Evolutionary conservation across 768 basidiomycete genomes (phyloP), one percentile per base, ranked within the genome.

Genomic region (Chalciporus chontae): DNA sequence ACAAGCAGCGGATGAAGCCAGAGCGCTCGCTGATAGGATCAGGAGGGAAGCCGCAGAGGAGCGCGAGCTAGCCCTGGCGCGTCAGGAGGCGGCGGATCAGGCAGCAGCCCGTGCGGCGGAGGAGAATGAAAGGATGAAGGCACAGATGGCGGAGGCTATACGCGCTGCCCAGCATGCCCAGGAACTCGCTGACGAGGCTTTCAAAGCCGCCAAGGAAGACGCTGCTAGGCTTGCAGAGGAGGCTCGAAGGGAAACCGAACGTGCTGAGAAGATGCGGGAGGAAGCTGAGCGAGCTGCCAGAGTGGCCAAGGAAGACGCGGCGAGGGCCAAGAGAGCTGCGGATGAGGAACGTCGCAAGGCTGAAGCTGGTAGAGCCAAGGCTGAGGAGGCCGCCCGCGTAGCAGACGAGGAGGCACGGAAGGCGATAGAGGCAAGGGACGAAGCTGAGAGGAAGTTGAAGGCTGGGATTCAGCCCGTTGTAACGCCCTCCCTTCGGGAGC

Each of bases 401-500:
- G 62, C 62, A 0, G 53, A 55, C 2, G 53, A 61, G 26, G 58
- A 65, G 19, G 40, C 54, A 1, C 34, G 9, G 9, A 53, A 43
- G 19, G 63, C 63, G 11, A 40, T 8, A 2, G 46, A 52, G n/a
- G 63, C 63, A 2, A 56, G 43, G 40, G 31, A 49, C 23, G 57
- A 55, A 5, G 59, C 56, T 0, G 57, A 62, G 23, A 55, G n/a
- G n/a, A 40, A 29, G 1, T 32, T 56, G 41, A 60, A 56, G 32
- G 56, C 61, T 23, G 61, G 64, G 2, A 61, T 66, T 4, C 64
- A 59, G 13, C 64, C 64, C 3, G 43, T 57, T 36, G 45, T 60
- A 1, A 56, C 49, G 0, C 64, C 62, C 0, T 41, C 56, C 26
- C 18, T 29, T 0, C 51, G 50, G 23, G 53, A 61, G 19, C 17